Base-by-base conservation (phyloP, 176 grass and related monocot species). In the Avena insularis region DNA sequence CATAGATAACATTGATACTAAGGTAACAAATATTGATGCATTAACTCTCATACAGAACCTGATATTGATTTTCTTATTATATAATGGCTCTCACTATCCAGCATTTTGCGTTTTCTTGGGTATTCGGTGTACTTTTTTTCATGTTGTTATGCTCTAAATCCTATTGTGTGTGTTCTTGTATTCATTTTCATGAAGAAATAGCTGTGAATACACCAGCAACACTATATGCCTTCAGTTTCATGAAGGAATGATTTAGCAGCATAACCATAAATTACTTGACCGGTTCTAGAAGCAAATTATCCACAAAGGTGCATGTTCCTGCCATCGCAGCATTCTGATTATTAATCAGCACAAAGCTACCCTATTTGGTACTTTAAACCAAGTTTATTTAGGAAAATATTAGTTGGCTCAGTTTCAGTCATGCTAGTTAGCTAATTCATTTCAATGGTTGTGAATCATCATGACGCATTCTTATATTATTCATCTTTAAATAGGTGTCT, bases 1-100 rank as follows among this genome's bases (percentile, higher is more conserved):
- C 89, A 99, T 99, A 75, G 92, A 96, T 91, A 98, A 98, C 78
- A 98, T 98, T 60, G 97, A 96, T 88, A 98, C 94, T 0, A 98
- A 96, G 93, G 97, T 98, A 89, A 79, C 6, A 48, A 83, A 40
- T 85, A 38, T 48, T 58, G 46, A 54, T 53, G 19, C 50, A 43
- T 43, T 43, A 54, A 43, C 72, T 58, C 71, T 45, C 9, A 29
- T 75, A 25, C 43, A 4, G 60, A 79, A 48, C 12, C 53, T 74
- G 47, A 12, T 53, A 27, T 46, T 86, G 40, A 71, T 70, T 3
- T 3, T 36, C 50, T 54, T 77, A 16, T 33, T 33, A 5, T 25
- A 77, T 55, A 19, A 10, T 19, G 73, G 29, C 13, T 77, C 54
- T 19, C 36, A 54, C 48, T 54, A 54, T 9, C 25, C 54, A 3